Evolutionary conservation across 495 filamentous ascomycete genomes (phyloP).

Genomic region (Pyronema domesticum): DNA sequence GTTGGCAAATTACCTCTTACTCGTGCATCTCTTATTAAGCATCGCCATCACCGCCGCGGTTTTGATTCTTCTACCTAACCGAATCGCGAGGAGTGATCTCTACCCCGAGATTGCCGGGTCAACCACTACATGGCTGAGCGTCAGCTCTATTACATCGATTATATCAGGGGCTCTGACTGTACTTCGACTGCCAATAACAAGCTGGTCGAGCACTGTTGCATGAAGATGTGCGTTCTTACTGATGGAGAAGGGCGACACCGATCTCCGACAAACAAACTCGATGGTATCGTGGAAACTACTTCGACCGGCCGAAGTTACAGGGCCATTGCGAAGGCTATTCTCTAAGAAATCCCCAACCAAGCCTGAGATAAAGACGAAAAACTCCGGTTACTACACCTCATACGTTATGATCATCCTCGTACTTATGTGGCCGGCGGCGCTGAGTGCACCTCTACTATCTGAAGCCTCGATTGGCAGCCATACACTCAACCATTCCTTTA

Average conservation of each 20-base stretch:
- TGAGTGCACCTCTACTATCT: background rate
- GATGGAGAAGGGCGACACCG: background rate
- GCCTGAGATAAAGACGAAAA: too few species aligned
- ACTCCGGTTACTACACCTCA: background rate
- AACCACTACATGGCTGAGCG: background rate
- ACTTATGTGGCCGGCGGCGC: background rate
- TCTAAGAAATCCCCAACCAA: too few species aligned
- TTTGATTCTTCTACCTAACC: background rate
- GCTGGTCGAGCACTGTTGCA: background rate
- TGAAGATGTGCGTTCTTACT: background rate
- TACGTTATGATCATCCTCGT: background rate
- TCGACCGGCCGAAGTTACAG: too few species aligned
- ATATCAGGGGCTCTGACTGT: background rate
- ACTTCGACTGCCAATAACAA: background rate
- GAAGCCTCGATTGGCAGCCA: background rate
- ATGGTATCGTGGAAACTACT: background rate
- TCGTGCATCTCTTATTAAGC: background rate
- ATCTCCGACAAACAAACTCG: background rate
- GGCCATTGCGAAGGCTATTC: too few species aligned
- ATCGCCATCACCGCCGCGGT: background rate
- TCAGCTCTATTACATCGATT: background rate
- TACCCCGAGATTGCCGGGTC: background rate
- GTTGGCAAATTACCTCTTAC: background rate
- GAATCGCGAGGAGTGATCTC: background rate
- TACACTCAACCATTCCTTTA: background rate